These are phyloP conservation scores for Penicillium sp. DNA, from an alignment of 2,329 filamentous ascomycete genomes.

Conservation along the genomic window DNA sequence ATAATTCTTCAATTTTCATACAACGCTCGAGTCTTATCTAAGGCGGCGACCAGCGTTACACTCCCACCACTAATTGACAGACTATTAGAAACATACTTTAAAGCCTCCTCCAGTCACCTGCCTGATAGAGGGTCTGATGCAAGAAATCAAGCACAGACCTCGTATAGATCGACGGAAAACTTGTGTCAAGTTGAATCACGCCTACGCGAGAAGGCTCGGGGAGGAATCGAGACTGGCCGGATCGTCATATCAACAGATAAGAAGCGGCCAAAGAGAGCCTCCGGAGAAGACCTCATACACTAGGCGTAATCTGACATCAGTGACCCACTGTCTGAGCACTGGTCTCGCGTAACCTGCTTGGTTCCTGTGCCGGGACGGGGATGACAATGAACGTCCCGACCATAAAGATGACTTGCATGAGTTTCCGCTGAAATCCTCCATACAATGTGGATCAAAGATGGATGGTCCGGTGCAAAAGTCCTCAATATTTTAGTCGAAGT, in stretches of 20 bases:
- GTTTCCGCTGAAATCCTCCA: background rate
- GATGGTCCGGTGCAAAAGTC: background rate
- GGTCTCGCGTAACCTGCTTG: background rate
- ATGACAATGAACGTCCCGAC: background rate
- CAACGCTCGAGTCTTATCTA: background rate
- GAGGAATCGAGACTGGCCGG: background rate
- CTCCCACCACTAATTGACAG: background rate
- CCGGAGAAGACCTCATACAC: background rate
- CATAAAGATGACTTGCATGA: constrained; percentile 6
- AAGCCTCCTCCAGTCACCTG: background rate
- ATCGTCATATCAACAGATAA: background rate
- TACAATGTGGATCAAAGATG: background rate
- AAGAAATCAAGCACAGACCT: constrained; percentile 8
- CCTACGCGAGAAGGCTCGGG: background rate
- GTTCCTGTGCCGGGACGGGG: constrained; percentile 7
- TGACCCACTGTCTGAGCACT: background rate
- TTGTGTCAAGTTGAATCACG: background rate
- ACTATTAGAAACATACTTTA: background rate
- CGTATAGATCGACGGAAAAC: constrained; percentile 7
- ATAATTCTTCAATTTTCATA: background rate
- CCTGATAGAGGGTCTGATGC: constrained; percentile 7
- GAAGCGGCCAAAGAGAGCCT: background rate
- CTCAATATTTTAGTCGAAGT: background rate
- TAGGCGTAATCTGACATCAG: background rate
- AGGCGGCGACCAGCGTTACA: background rate